These are phyloP conservation scores for Claviceps humidiphila DNA, from an alignment of 2,329 filamentous ascomycete species.

Conservation along the genomic window DNA sequence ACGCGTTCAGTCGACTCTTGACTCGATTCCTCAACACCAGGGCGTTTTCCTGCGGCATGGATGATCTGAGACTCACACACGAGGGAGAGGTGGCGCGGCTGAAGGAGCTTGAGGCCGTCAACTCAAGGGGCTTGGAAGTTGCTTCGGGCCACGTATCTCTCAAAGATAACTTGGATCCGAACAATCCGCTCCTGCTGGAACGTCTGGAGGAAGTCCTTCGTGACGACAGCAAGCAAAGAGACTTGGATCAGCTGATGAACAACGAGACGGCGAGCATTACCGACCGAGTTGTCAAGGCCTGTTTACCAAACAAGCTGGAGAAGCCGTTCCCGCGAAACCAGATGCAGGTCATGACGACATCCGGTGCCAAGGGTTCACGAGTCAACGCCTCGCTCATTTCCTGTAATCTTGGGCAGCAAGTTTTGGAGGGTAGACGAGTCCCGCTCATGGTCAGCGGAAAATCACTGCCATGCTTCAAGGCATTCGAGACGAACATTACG, in stretches of 20 bases:
- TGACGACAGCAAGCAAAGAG: conserved; percentile 81
- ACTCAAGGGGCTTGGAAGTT: conserved; percentile 60
- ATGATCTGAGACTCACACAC: conserved; percentile 76
- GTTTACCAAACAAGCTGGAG: conserved; percentile 68
- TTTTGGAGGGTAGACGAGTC: conserved; percentile 86
- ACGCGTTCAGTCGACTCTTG: conserved; percentile 75
- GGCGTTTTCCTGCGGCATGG: conserved; percentile 93
- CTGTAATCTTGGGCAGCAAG: conserved; percentile 92
- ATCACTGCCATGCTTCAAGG: conserved; percentile 83
- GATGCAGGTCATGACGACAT: conserved; percentile 98
- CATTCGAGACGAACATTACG: conserved; percentile 77
- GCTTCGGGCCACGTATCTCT: conserved; percentile 83
- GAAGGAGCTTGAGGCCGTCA: conserved; percentile 53
- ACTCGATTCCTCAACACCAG: conserved; percentile 87
- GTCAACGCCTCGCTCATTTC: conserved; percentile 98
- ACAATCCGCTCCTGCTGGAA: conserved; percentile 57
- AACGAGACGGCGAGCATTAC: conserved; percentile 56
- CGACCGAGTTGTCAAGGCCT: conserved; percentile 61
- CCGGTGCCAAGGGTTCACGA: conserved; percentile 81
- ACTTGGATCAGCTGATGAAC: conserved; percentile 81
- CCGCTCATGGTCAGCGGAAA: conserved; percentile 98
- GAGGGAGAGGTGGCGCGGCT: conserved; percentile 62
- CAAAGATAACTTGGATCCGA: conserved; percentile 47
- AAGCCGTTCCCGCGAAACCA: conserved; percentile 95
- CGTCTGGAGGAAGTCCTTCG: conserved; percentile 82